These are phyloP conservation scores for Pseudoscleropodium purum DNA, from an alignment of 225 moss, liverwort and hornwort genomes.

Conservation along the genomic window DNA sequence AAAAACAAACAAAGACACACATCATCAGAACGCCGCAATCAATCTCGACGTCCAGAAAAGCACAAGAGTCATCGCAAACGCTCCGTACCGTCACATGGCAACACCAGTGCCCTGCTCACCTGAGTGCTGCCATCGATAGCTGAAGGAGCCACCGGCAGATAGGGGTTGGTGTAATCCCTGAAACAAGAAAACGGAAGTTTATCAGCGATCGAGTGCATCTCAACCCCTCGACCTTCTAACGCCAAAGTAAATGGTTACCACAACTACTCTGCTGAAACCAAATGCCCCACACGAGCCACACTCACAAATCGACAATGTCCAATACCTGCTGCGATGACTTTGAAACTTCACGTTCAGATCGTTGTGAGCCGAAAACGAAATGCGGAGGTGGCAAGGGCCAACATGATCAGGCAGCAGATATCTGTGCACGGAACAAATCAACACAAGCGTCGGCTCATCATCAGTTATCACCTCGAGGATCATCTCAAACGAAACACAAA, in stretches of 20 bases:
- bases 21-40: not conserved
- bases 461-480: not conserved
- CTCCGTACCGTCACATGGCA: not conserved
- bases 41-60: not conserved
- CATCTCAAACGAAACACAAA: not conserved
- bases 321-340: slow-evolving; percentile 94
- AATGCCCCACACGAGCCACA: not conserved
- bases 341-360: slow-evolving; percentile 98
- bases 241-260: not conserved
- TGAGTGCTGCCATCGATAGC: slow-evolving; percentile 94
- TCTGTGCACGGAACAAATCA: slow-evolving; percentile 15
- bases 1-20: not conserved
- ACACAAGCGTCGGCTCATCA: not conserved
- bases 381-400: slow-evolving; percentile 91
- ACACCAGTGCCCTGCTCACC: slow-evolving; percentile 23
- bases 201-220: not conserved
- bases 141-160: slow-evolving; percentile 93
- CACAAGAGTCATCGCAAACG: no score
- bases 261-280: not conserved
- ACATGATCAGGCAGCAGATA: slow-evolving; percentile 92
- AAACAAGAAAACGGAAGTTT: not conserved
- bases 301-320: not conserved
- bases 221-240: not conserved
- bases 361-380: slow-evolving; percentile 97
- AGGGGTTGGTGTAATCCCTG: slow-evolving; percentile 97